Conservation (phyloP, 768 basidiomycete species). For the Cystofilobasidium macerans region DNA sequence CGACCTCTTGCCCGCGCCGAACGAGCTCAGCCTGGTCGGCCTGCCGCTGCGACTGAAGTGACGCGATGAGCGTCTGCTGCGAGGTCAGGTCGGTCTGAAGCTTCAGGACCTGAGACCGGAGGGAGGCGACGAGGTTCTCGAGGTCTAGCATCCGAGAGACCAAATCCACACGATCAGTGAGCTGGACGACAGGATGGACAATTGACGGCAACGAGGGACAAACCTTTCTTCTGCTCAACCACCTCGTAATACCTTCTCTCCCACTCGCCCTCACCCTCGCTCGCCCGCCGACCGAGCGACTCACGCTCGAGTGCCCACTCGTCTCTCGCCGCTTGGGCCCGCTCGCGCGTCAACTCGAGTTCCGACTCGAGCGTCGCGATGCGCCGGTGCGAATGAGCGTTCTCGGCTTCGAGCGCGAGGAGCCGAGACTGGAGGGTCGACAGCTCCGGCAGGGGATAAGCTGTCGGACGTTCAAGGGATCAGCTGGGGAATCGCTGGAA, state of each 20-base stretch:
- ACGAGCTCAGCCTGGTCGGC: constrained; percentile 17
- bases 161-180: constrained; percentile 16
- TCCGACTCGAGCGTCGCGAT: constrained; percentile 81
- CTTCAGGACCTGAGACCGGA: constrained; percentile 63
- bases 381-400: constrained; percentile 63
- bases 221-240: constrained; percentile 83
- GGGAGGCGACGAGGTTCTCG: constrained; percentile 62
- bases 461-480: constrained; percentile 23
- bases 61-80: constrained; percentile 55
- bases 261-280: constrained; percentile 38
- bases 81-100: constrained; percentile 63
- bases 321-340: constrained; percentile 50
- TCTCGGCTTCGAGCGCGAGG: constrained; percentile 65
- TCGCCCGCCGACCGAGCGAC: constrained; percentile 41
- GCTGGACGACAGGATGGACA: not conserved
- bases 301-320: constrained; percentile 53
- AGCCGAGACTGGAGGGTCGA: constrained; percentile 45
- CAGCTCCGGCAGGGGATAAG: constrained; percentile 27
- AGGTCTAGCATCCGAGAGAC: constrained; percentile 34
- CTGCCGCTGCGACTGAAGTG: constrained; percentile 27
- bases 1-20: constrained; percentile 47
- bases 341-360: constrained; percentile 50
- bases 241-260: constrained; percentile 54
- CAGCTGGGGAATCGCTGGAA: not conserved
- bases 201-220: constrained; percentile 4